Base-by-base conservation (phyloP, 176 grass and related monocot species). In the Oryza nivara region DNA sequence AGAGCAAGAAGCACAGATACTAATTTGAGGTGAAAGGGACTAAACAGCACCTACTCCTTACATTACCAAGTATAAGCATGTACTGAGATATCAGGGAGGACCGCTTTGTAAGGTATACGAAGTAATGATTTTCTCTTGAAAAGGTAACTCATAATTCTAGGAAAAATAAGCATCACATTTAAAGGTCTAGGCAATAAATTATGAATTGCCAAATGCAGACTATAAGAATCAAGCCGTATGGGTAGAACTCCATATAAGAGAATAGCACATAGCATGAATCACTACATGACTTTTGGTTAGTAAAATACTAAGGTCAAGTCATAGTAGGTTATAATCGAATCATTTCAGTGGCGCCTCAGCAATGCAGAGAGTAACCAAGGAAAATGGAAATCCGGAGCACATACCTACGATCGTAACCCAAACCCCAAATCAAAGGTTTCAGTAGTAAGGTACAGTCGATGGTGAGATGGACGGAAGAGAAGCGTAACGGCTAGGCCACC, bases 351-450 rank as follows among this genome's bases (percentile, higher is more conserved):
- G 9, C 13, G 46, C 72, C 44, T 28, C 7, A 49, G 6, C 11
- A 4, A 49, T 28, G 44, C 13, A 49, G 71, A 73, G 41, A 48
- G 44, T 15, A 23, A 26, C 48, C 12, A 14, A 48, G 1, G 10
- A 28, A 49, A 49, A 15, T 32, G 30, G 16, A 2, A 30, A 67
- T 46, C 60, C 4, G 11, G 22, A 68, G 9, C 14, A 65, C n/a
- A 17, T 34, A 20, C 19, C 12, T 78, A n/a, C 11, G 6, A 20
- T 51, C 36, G 32, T 23, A 68, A 6, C 35, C 73, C 8, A 78
- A 79, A 77, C 8, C 35, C 67, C 8, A 78, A 79, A 77, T 26
- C 13, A 70, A 19, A 65, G 46, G 34, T 83, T 49, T 65, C 3
- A 11, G n/a, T 9, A 25, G 52, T 79, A 73, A 54, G 43, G 45